Evolutionary conservation across 257 asterid species (phyloP).

Genomic region (Penstemon davidsonii): DNA sequence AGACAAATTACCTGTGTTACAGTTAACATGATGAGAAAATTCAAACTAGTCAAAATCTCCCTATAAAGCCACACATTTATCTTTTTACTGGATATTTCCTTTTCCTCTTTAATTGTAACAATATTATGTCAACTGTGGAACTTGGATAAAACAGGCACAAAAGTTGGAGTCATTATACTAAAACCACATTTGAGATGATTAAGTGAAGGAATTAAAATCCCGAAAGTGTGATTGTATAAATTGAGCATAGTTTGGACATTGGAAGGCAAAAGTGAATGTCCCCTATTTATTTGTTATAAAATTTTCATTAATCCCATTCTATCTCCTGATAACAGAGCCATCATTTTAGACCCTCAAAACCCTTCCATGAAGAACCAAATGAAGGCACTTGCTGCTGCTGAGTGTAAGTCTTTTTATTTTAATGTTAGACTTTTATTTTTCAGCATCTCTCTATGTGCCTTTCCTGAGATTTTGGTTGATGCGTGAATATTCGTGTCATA

Average conservation of each 20-base stretch:
- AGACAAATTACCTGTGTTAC: slow-evolving; percentile 1
- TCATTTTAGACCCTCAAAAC: slow-evolving; percentile 76
- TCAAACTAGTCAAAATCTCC: slow-evolving; percentile 17
- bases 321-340: slow-evolving; percentile 68
- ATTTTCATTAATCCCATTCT: slow-evolving; percentile 28
- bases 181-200: not conserved
- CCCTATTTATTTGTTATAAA: not conserved
- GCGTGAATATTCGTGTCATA: slow-evolving; percentile 1
- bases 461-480: slow-evolving; percentile 22
- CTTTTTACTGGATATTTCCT: not conserved
- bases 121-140: slow-evolving; percentile 18
- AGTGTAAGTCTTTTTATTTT: slow-evolving; percentile 60
- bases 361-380: slow-evolving; percentile 74
- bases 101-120: not conserved
- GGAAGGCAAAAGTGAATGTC: slow-evolving; percentile 17
- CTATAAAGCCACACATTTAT: not conserved
- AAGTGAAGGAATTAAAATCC: not conserved
- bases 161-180: not conserved
- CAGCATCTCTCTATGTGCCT: slow-evolving; percentile 16
- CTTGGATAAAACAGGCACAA: not conserved
- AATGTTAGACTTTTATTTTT: slow-evolving; percentile 1
- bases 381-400: slow-evolving; percentile 74
- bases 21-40: slow-evolving; percentile 19
- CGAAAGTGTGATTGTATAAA: slow-evolving; percentile 4
- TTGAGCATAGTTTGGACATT: slow-evolving; percentile 8